These are phyloP conservation scores for Stentor coeruleus DNA, from an alignment of 73 alveolate genomes.

Conservation along the genomic window DNA sequence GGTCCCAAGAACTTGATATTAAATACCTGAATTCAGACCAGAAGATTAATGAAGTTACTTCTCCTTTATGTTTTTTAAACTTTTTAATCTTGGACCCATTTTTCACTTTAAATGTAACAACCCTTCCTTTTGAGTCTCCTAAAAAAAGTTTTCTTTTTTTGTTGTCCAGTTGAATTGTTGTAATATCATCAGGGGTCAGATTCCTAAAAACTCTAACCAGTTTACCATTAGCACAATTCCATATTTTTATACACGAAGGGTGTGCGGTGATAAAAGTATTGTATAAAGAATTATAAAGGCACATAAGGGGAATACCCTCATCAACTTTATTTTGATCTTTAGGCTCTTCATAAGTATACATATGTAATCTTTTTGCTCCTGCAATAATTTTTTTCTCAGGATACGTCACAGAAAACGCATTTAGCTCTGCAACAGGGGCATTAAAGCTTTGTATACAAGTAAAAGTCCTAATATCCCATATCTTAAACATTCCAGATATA, in stretches of 20 bases:
- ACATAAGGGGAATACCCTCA: slow-evolving; percentile 86
- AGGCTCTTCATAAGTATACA: slow-evolving; percentile 96
- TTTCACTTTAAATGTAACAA: slow-evolving; percentile 88
- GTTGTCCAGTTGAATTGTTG: slow-evolving; percentile 86
- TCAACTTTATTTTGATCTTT: slow-evolving; percentile 95
- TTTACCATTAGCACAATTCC: slow-evolving; percentile 96
- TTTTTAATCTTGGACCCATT: slow-evolving; percentile 97
- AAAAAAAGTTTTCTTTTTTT: slow-evolving; percentile 92
- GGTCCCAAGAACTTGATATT: slow-evolving; percentile 77
- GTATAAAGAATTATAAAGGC: slow-evolving; percentile 84
- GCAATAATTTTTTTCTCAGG: slow-evolving; percentile 87
- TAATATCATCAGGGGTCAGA: slow-evolving; percentile 84
- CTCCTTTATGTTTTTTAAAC: slow-evolving; percentile 77
- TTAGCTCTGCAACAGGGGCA: slow-evolving; percentile 92
- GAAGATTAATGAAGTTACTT: slow-evolving; percentile 69
- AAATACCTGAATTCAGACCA: slow-evolving; percentile 63
- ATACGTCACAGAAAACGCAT: slow-evolving; percentile 84
- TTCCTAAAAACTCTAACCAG: slow-evolving; percentile 89
- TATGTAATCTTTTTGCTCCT: slow-evolving; percentile 91
- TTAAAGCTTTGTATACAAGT: slow-evolving; percentile 86
- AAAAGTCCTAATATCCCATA: slow-evolving; percentile 97
- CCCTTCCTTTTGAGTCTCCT: slow-evolving; percentile 94
- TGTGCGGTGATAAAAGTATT: slow-evolving; percentile 95
- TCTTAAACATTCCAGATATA: slow-evolving; percentile 94
- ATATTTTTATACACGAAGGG: slow-evolving; percentile 91